A percentile compares a stretch with the other conserved stretches of the same genome.
Conservation (phyloP, 257 asterid genomes). For the Solanum dulcamara region DNA sequence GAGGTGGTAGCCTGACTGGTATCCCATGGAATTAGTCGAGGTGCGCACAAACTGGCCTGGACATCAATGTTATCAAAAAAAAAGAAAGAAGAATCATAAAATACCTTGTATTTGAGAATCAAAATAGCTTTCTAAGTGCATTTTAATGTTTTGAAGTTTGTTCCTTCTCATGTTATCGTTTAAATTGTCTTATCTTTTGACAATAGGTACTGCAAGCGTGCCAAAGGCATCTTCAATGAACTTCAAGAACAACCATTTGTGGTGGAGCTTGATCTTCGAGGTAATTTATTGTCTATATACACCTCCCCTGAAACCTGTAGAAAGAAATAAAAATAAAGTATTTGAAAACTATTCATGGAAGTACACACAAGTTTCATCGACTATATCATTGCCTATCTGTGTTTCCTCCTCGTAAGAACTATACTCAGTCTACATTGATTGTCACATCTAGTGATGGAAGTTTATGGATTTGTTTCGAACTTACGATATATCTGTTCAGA, state of each 20-base stretch:
- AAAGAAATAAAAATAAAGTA: background rate
- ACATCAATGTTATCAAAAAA: background rate
- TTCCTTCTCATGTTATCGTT: background rate
- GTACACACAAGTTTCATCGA: background rate
- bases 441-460: background rate
- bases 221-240: slow-evolving; percentile 53
- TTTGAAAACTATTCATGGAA: background rate
- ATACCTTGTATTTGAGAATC: background rate
- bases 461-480: background rate
- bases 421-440: background rate
- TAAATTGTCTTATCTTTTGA: slow-evolving; percentile 3
- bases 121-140: background rate
- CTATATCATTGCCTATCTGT: background rate
- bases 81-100: background rate
- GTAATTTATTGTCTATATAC: slow-evolving; percentile 11
- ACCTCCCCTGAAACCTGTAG: background rate
- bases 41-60: background rate
- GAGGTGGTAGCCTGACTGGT: background rate
- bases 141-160: background rate
- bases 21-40: background rate
- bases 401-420: background rate
- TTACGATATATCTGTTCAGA: slow-evolving; percentile 24
- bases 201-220: slow-evolving; percentile 58
- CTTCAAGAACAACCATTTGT: slow-evolving; percentile 75
- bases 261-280: slow-evolving; percentile 98